Evolutionary conservation across 2,329 filamentous ascomycete genomes (phyloP), one percentile per base, ranked within the genome.

Genomic region (Meredithiella fracta): DNA sequence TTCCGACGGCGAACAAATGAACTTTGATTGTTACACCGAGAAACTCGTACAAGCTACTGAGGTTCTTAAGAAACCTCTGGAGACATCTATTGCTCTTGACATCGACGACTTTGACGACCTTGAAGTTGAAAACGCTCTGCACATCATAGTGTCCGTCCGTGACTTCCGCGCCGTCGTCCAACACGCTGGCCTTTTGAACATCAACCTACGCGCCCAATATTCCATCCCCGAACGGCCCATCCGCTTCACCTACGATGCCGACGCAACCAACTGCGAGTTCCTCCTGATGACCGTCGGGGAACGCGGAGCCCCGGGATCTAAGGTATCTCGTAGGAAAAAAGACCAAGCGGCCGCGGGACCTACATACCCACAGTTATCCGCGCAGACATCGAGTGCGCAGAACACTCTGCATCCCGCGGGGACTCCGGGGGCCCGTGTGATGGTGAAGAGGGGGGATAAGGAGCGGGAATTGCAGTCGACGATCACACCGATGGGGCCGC

Each of bases 211-310:
- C 15, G 83, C 84, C 11, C 73, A 73, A 54, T 90, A 89, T 67
- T 89, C 86, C 1, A 71, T 77, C 25, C 85, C 86, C 3, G 78
- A 79, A 15, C 77, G 78, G 15, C 86, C 86, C 1, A 76, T 91
- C 64, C 83, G 87, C 63, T 75, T 91, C 58, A 78, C 74, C 47
- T 91, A 91, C 63, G 73, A 76, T 23, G 75, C 77, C 44, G 80
- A 83, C 58, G 84, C 82, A 34, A 73, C 90, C 31, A 69, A 78
- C 38, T 86, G 82, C 66, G 83, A 90, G 61, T 90, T 89, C 62
- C 83, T 88, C 47, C 75, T 91, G 59, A 90, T 89, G 85, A 91
- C 86, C 1, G 80, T 85, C 7, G 86, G 85, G 14, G 84, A 88
- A 61, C 72, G 74, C 58, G 72, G 73, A 49, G 34, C n/a, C n/a